Evolutionary conservation across 371 early-diverging fungal species (phyloP).

Genomic region (Rhizomucor miehei): DNA sequence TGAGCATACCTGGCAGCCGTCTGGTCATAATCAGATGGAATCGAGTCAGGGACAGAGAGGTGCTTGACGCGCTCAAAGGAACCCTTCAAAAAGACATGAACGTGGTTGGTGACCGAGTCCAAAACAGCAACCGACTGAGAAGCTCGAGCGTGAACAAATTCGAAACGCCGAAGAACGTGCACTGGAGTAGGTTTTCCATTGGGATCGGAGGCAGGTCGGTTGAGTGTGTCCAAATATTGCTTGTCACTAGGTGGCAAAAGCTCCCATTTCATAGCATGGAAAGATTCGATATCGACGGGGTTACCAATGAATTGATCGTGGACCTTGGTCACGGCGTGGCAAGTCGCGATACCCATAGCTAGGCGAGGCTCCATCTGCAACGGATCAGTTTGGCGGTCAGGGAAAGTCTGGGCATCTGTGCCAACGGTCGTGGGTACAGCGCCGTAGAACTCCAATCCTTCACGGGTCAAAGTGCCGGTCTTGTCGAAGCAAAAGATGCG

Average conservation of each 20-base stretch:
- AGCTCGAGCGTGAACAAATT: slow-evolving; percentile 85
- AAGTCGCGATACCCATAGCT: slow-evolving; percentile 64
- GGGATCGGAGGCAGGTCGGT: slow-evolving; percentile 13
- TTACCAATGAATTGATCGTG: slow-evolving; percentile 75
- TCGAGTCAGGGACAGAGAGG: slow-evolving; percentile 37
- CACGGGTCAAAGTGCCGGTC: slow-evolving; percentile 78
- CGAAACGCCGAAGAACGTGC: slow-evolving; percentile 72
- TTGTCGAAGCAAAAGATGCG: slow-evolving; percentile 91
- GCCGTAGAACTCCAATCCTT: slow-evolving; percentile 66
- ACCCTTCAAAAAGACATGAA: slow-evolving; percentile 76
- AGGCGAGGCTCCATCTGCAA: slow-evolving; percentile 24
- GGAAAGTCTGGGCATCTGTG: not conserved
- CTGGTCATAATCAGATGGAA: slow-evolving; percentile 66
- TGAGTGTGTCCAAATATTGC: slow-evolving; percentile 21
- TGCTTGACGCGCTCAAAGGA: slow-evolving; percentile 76
- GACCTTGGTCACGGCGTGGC: slow-evolving; percentile 75
- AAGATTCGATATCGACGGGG: slow-evolving; percentile 87
- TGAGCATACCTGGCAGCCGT: slow-evolving; percentile 60
- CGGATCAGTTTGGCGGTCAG: slow-evolving; percentile 17
- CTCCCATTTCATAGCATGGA: slow-evolving; percentile 52
- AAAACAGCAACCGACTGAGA: slow-evolving; percentile 81
- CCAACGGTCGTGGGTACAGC: slow-evolving; percentile 9
- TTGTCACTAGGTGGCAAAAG: slow-evolving; percentile 13
- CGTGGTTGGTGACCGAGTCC: slow-evolving; percentile 45
- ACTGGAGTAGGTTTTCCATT: slow-evolving; percentile 19